These are phyloP conservation scores for Sechiopsis laciniata DNA, from an alignment of 306 rosid species.

Conservation along the genomic window DNA sequence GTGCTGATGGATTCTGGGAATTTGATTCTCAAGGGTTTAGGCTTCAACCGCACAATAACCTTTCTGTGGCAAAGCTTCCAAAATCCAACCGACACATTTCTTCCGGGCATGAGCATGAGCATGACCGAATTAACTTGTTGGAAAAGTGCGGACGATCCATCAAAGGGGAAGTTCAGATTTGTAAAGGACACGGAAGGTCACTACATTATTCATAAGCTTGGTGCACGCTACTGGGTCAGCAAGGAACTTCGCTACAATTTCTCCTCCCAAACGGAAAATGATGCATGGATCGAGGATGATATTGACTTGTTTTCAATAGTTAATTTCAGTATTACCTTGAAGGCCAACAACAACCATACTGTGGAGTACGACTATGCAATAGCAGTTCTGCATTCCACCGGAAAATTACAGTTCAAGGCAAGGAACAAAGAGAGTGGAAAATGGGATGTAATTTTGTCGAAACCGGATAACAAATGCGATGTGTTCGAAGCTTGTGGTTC, in stretches of 20 bases:
- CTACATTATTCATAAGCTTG: not conserved
- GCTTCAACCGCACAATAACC: too few relatives aligned
- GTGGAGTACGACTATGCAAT: not conserved
- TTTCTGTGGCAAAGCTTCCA: too few relatives aligned
- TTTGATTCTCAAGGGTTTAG: too few relatives aligned
- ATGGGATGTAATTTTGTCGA: conserved; percentile 47
- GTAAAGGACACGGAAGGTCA: not conserved
- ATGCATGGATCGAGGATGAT: not conserved
- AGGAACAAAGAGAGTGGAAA: conserved; percentile 25
- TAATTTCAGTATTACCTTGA: not conserved
- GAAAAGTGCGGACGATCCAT: conserved; percentile 21
- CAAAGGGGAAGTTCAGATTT: conserved; percentile 26
- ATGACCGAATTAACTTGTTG: conserved; percentile 45
- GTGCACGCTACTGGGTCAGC: not conserved
- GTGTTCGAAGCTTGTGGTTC: conserved; percentile 47
- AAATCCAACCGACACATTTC: too few relatives aligned
- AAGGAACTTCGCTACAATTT: not conserved
- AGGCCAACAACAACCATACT: not conserved
- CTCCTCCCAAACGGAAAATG: not conserved
- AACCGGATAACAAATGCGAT: conserved; percentile 45
- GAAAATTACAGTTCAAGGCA: conserved; percentile 32
- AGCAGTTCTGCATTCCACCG: conserved; percentile 15
- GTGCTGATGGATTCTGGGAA: too few relatives aligned
- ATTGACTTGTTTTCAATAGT: not conserved
- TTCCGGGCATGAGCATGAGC: too few relatives aligned